Percentiles rank a stretch among this genome's conserved stretches.
phyloP scores from a whole-genome alignment of 192 early-diverging fungal species.

The Coemansia sp. region DNA sequence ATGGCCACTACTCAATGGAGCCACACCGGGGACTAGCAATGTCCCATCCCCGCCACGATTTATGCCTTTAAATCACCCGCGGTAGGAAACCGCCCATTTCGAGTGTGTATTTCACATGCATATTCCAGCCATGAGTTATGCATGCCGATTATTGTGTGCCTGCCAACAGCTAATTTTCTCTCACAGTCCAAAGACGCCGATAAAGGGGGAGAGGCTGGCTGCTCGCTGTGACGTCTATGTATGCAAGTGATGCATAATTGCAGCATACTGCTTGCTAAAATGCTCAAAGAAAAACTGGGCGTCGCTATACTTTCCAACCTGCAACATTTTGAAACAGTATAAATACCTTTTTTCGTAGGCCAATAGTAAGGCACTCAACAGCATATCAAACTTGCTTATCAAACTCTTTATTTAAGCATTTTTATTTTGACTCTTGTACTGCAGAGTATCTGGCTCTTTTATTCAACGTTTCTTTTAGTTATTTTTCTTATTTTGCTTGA shows the following conservation, averaged over 20 bases:
- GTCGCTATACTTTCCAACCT: neutral
- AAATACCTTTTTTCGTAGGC: neutral
- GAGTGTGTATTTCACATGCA: neutral
- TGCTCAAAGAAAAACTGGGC: neutral
- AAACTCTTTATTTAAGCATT: neutral
- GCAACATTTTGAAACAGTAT: neutral
- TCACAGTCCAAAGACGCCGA: neutral
- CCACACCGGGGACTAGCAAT: neutral
- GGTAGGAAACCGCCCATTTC: neutral
- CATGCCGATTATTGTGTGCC: neutral
- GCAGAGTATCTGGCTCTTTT: neutral
- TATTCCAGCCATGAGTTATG: neutral
- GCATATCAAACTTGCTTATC: neutral
- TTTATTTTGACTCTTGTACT: neutral
- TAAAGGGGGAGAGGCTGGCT: neutral
- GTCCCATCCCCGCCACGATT: neutral
- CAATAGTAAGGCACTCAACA: neutral
- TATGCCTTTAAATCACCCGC: neutral
- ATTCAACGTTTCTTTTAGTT: neutral
- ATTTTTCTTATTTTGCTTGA: neutral
- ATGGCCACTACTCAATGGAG: constrained; percentile 6
- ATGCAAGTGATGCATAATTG: constrained; percentile 4
- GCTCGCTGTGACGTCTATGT: neutral
- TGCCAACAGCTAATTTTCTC: neutral
- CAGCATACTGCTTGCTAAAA: constrained; percentile 8